Evolutionary conservation across 2,329 filamentous ascomycete species (phyloP).

Genomic region (Colletotrichum australisinense): DNA sequence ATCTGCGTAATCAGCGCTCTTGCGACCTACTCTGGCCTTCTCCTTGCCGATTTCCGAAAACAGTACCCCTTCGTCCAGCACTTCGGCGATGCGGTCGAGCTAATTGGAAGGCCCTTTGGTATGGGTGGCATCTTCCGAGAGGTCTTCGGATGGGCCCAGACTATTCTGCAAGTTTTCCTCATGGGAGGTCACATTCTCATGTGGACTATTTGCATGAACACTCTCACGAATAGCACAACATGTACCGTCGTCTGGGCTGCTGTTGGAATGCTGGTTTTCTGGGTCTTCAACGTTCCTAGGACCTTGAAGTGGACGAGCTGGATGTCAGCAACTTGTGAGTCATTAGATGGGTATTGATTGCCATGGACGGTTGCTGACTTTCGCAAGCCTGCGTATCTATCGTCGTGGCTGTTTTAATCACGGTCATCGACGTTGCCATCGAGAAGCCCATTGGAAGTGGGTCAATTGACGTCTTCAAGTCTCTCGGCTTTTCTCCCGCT

Average conservation of each 20-base stretch:
- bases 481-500: constrained; percentile 60
- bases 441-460: constrained; percentile 50
- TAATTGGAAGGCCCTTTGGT: constrained; percentile 58
- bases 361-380: neutral
- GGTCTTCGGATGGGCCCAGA: constrained; percentile 68
- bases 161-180: constrained; percentile 75
- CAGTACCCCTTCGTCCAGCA: constrained; percentile 75
- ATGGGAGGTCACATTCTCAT: constrained; percentile 76
- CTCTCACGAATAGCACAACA: constrained; percentile 66
- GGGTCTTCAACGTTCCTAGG: constrained; percentile 68
- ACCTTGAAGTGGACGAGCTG: constrained; percentile 72
- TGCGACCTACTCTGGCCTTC: constrained; percentile 71
- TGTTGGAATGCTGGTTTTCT: constrained; percentile 68
- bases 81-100: constrained; percentile 73
- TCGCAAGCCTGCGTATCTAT: constrained; percentile 68
- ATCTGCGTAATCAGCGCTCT: constrained; percentile 75
- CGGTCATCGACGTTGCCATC: constrained; percentile 73
- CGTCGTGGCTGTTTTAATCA: constrained; percentile 69
- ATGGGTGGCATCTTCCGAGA: constrained; percentile 67
- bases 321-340: constrained; percentile 67
- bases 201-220: constrained; percentile 76
- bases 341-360: fast-evolving
- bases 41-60: constrained; percentile 75
- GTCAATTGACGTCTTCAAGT: constrained; percentile 45
- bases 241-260: constrained; percentile 74